A percentile compares a stretch with the other conserved stretches of the same genome.
Evolutionary conservation across 1,284 basidiomycete species (phyloP).

Genomic region (Puccinia polysora): DNA sequence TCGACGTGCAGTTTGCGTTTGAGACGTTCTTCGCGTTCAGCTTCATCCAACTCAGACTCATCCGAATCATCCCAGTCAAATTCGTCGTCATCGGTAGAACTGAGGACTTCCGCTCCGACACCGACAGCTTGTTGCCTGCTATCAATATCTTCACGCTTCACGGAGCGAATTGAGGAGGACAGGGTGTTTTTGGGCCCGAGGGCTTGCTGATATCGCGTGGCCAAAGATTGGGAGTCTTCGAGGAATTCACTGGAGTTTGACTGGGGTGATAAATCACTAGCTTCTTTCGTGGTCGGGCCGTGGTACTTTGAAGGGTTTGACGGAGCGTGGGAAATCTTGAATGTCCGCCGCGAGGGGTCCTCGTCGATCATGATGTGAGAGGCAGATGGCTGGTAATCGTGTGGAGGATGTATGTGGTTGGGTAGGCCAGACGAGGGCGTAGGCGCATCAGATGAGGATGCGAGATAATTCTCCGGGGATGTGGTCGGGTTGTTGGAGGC

Average conservation of each 20-base stretch:
- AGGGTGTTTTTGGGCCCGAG: neutral
- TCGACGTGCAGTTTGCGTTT: constrained; percentile 10
- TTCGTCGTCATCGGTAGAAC: constrained; percentile 18
- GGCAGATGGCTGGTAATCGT: constrained; percentile 1
- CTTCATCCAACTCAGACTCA: constrained; percentile 37
- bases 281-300: neutral
- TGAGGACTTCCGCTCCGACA: constrained; percentile 1
- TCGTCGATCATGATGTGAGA: constrained; percentile 13
- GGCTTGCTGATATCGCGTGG: constrained; percentile 21
- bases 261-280: neutral
- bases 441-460: no score
- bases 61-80: constrained; percentile 39
- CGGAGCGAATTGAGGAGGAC: constrained; percentile 6
- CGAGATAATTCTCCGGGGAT: no score
- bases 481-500: no score
- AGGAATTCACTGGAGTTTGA: neutral
- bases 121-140: constrained; percentile 18
- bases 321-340: neutral
- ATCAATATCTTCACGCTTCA: neutral
- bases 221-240: constrained; percentile 15
- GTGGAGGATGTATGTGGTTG: neutral
- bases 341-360: neutral
- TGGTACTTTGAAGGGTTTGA: neutral
- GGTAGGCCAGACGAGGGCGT: no score
- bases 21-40: constrained; percentile 11